Conservation (phyloP, 208 protist species). For the Trypanosoma congolense region DNA sequence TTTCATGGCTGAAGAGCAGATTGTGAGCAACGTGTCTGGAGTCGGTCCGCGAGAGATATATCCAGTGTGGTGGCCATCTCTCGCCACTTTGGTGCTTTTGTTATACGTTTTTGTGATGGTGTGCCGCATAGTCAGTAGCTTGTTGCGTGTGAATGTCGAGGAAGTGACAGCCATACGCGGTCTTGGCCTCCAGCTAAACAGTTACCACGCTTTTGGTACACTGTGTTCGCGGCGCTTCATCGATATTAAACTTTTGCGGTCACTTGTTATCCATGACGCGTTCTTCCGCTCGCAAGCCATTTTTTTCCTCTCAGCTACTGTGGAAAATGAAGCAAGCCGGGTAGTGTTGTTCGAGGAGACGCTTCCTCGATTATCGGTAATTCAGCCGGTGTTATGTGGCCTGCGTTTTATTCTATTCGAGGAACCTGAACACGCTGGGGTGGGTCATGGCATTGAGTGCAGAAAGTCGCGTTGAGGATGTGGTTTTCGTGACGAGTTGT, state of each 20-base stretch:
- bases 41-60: not conserved
- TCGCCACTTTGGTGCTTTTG: constrained; percentile 1
- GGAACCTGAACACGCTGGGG: constrained; percentile 35
- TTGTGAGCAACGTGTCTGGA: not conserved
- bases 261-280: constrained; percentile 76
- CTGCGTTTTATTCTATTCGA: constrained; percentile 71
- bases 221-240: constrained; percentile 46
- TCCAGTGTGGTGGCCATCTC: not conserved
- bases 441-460: constrained; percentile 50
- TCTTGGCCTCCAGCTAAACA: constrained; percentile 70
- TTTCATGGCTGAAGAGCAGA: no score
- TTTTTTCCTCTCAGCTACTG: constrained; percentile 73
- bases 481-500: not conserved
- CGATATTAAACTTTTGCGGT: constrained; percentile 59
- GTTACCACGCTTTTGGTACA: constrained; percentile 60
- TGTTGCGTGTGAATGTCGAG: constrained; percentile 50
- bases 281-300: constrained; percentile 79
- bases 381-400: constrained; percentile 61
- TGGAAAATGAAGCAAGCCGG: constrained; percentile 54
- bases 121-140: constrained; percentile 29
- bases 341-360: constrained; percentile 73
- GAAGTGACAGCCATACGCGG: constrained; percentile 74
- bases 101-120: constrained; percentile 29
- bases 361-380: constrained; percentile 66
- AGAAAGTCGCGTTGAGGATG: constrained; percentile 13